Evolutionary conservation across 2,329 filamentous ascomycete species (phyloP).

Genomic region (Pezicula radicicola): DNA sequence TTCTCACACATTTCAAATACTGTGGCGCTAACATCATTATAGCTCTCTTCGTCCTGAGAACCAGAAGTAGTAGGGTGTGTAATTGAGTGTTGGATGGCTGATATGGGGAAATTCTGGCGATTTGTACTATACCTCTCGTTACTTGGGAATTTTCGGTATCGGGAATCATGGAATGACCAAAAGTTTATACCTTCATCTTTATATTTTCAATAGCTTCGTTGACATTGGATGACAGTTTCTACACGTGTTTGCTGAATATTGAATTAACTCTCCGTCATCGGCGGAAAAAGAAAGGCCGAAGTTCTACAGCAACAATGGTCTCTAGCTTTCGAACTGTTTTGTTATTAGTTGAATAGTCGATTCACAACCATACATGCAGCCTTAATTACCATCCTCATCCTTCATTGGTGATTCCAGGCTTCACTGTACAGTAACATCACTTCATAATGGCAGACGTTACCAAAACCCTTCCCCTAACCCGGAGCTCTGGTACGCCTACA

Average conservation of each 20-base stretch:
- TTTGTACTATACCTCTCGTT: constrained; percentile 30
- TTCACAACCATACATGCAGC: not conserved
- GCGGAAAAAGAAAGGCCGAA: constrained; percentile 2
- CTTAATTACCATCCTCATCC: not conserved
- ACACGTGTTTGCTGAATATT: not conserved
- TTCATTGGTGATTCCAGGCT: not conserved
- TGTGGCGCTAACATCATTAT: constrained; percentile 14
- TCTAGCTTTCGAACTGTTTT: too few species aligned
- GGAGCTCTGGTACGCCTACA: constrained; percentile 44
- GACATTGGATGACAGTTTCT: not conserved
- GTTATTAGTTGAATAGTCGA: too few species aligned
- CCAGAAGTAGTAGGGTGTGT: constrained; percentile 54
- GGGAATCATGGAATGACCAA: constrained; percentile 28
- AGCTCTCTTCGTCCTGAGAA: constrained; percentile 82
- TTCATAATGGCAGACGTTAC: constrained; percentile 49
- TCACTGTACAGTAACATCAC: not conserved
- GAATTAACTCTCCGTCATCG: constrained; percentile 14
- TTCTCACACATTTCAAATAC: not conserved
- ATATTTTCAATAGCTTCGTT: not conserved
- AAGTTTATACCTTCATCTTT: constrained; percentile 22
- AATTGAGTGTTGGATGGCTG: constrained; percentile 11
- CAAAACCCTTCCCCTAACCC: constrained; percentile 63
- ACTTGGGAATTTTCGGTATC: constrained; percentile 22
- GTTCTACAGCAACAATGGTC: not conserved
- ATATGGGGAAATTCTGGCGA: constrained; percentile 22